Base-by-base conservation (phyloP, 2,329 filamentous ascomycete genomes). In the Exserohilum turcica region DNA sequence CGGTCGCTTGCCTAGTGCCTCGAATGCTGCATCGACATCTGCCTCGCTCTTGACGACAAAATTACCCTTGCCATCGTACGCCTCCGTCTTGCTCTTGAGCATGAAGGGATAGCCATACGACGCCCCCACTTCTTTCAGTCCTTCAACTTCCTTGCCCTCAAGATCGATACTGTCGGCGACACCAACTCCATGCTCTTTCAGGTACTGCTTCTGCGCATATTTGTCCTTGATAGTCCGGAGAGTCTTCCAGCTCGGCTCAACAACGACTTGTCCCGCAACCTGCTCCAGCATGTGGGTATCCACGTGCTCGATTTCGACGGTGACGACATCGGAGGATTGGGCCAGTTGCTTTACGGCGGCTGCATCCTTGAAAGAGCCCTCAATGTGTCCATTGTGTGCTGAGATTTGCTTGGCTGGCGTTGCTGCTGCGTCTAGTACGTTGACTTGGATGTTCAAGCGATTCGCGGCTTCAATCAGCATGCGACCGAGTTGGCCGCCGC, bases 291-390 rank as follows among this genome's bases (percentile, higher is more conserved):
- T 88, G 47, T 91, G 81, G n/a, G 91, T 94, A 74, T 97, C 86
- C 53, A 97, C 89, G 76, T 97, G 93, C 79, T 97, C 93, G 60
- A 96, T 97, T 76, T 97, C 93, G 12, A 96, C 90, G 0, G 92
- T 97, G 56, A 97, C 80, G 13, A 96, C 85, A 71, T 96, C 90
- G 65, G 87, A 91, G 29, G 81, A 77, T 33, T 83, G 77, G 2
- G 93, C 92, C n/a, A 97, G 81, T 72, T 91, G 82, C 37, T 86
- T 85, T 60, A 97, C 92, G 60, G 90, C 88, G 29, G 84, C 84
- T 0, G 87, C 80, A 63, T 96, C 89, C 72, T 91, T 92, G 82
- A 96, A 97, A 0, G 92, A 96, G 52, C 92, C 93, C 15, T 86
- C 83, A 52, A 96, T 84, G 71, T 97, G 91, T 59, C 82, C 80